phyloP scores from a whole-genome alignment of 1,139 yeast species.

The Protomyces inundatus region DNA sequence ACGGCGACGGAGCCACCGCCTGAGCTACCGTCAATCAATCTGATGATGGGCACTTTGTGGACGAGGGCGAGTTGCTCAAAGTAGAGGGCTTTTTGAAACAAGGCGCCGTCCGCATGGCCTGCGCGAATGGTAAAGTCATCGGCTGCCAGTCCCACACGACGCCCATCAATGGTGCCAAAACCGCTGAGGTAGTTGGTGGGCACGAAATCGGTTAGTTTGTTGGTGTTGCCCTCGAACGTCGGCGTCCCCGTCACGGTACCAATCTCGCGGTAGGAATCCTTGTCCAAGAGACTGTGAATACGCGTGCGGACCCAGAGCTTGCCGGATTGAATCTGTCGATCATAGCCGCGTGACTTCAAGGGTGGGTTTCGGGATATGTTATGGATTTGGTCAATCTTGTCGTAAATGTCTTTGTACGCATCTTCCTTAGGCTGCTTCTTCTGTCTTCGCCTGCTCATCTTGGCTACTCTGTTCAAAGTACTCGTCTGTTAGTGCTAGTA shows the following conservation, averaged over 20 bases:
- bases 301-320: constrained; percentile 22
- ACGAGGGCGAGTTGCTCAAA: constrained; percentile 18
- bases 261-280: constrained; percentile 5
- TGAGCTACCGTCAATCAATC: constrained; percentile 18
- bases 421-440: background rate
- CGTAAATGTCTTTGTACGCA: background rate
- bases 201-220: constrained; percentile 11
- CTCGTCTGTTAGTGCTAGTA: background rate
- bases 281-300: background rate
- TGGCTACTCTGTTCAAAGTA: background rate
- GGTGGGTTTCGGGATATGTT: constrained; percentile 12
- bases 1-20: constrained; percentile 25
- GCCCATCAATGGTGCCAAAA: constrained; percentile 6
- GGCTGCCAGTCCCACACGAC: constrained; percentile 24
- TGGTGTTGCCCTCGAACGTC: constrained; percentile 2
- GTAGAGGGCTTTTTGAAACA: constrained; percentile 15
- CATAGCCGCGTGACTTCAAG: constrained; percentile 9
- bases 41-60: constrained; percentile 17
- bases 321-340: constrained; percentile 12
- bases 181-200: constrained; percentile 21
- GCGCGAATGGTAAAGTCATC: constrained; percentile 25
- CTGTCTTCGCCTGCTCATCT: background rate
- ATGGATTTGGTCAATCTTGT: constrained; percentile 12
- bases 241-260: constrained; percentile 23
- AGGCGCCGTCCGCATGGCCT: constrained; percentile 22